These are phyloP conservation scores for Caryopteris hybrid DNA, from an alignment of 305 asterid genomes.

Conservation along the genomic window DNA sequence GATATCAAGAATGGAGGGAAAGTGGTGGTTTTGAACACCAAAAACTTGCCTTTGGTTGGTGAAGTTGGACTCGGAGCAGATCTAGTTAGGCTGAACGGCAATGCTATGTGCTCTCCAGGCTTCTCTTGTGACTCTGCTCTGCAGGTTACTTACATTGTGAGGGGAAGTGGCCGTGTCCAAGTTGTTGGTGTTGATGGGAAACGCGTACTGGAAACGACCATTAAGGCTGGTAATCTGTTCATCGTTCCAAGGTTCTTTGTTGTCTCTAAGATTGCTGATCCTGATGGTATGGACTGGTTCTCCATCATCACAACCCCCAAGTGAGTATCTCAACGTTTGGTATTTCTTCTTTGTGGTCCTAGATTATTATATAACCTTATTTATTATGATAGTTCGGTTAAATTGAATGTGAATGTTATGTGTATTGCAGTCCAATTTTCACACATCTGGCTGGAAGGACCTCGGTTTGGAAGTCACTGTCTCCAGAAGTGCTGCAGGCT, in stretches of 20 bases:
- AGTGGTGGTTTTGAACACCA: constrained; percentile 76
- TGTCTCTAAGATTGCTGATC: constrained; percentile 76
- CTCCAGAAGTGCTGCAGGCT: constrained; percentile 45
- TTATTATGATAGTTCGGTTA: background rate
- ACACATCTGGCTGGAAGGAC: constrained; percentile 52
- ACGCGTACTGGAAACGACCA: constrained; percentile 55
- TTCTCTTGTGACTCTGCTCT: constrained; percentile 87
- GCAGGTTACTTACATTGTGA: constrained; percentile 79
- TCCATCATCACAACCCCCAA: constrained; percentile 85
- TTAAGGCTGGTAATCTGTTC: constrained; percentile 73
- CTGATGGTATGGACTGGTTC: constrained; percentile 89
- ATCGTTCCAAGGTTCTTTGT: constrained; percentile 84
- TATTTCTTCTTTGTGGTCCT: too few species aligned
- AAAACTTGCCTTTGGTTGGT: constrained; percentile 79
- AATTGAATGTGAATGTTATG: background rate
- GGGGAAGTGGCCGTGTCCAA: constrained; percentile 86
- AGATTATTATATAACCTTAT: too few species aligned
- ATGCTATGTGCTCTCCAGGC: constrained; percentile 92
- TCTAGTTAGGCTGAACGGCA: constrained; percentile 66
- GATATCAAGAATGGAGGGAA: constrained; percentile 77
- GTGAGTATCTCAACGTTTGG: background rate
- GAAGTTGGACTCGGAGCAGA: constrained; percentile 79
- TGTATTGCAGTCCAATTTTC: constrained; percentile 37
- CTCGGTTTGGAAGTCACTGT: constrained; percentile 47
- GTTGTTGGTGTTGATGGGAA: constrained; percentile 79